Evolutionary conservation across 1,139 yeast genomes (phyloP).

Genomic region (Waltiozyma sp.): DNA sequence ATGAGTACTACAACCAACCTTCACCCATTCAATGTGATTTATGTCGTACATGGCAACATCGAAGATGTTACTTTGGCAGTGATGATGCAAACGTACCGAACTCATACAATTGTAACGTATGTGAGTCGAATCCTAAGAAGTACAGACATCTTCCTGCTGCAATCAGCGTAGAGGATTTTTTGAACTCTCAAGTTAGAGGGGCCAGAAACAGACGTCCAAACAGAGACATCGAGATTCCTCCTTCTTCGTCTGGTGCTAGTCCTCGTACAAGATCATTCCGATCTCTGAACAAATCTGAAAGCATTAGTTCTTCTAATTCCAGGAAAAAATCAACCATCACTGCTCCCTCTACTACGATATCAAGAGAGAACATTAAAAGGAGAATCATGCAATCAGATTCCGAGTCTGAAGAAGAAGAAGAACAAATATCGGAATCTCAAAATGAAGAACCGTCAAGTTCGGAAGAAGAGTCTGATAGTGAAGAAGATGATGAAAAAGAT

Average conservation of each 20-base stretch:
- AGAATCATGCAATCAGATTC: not conserved
- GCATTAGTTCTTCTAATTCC: not conserved
- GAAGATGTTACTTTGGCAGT: constrained; percentile 47
- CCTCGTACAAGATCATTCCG: no score
- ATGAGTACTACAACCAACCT: constrained; percentile 49
- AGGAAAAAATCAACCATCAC: not conserved
- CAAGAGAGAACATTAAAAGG: not conserved
- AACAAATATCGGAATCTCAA: no score
- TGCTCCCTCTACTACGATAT: not conserved
- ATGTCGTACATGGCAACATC: constrained; percentile 83
- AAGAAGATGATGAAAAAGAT: constrained; percentile 3
- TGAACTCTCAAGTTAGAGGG: constrained; percentile 5
- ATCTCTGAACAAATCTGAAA: no score
- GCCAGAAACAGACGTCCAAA: constrained; percentile 4
- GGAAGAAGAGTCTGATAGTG: not conserved
- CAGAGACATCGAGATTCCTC: not conserved
- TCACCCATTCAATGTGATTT: constrained; percentile 72
- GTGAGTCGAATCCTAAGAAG: constrained; percentile 28
- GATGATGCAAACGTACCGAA: constrained; percentile 25
- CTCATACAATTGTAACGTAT: constrained; percentile 37
- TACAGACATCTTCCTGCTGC: constrained; percentile 23
- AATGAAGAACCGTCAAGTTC: not conserved
- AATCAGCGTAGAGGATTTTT: constrained; percentile 6
- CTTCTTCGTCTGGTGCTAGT: not conserved
- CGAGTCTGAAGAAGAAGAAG: not conserved